These are phyloP conservation scores for Aspergillus sp. DNA, from an alignment of 2,329 filamentous ascomycete species.

Conservation along the genomic window DNA sequence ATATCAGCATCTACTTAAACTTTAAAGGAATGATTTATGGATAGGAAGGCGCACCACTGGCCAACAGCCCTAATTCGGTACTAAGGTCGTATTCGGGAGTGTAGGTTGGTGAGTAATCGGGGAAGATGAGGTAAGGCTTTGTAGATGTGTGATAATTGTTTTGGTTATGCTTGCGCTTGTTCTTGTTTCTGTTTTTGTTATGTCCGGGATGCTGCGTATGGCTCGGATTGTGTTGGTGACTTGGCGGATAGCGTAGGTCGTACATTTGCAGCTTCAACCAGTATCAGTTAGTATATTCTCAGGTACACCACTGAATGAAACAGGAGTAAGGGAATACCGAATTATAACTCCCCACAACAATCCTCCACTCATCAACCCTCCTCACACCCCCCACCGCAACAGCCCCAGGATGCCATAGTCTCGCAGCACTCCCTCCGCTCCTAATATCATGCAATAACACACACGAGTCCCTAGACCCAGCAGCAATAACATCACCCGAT, in stretches of 20 bases:
- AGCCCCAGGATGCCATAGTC: conserved; percentile 29
- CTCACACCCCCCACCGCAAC: conserved; percentile 24
- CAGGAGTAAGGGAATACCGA: conserved; percentile 12
- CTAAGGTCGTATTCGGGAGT: conserved; percentile 32
- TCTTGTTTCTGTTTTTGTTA: not conserved
- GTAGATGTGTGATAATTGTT: conserved; percentile 19
- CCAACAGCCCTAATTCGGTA: conserved; percentile 31
- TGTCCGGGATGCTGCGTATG: not conserved
- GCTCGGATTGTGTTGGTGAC: conserved; percentile 20
- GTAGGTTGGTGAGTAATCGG: conserved; percentile 20
- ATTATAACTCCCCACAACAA: conserved; percentile 28
- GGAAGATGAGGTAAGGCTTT: conserved; percentile 31
- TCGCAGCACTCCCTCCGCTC: conserved; percentile 22
- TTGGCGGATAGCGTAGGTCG: conserved; percentile 32
- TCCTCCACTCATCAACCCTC: conserved; percentile 28
- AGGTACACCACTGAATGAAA: too few species aligned
- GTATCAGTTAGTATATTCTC: too few species aligned
- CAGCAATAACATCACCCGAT: conserved; percentile 27
- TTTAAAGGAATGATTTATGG: too few species aligned
- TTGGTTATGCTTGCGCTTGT: not conserved
- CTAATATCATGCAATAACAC: conserved; percentile 32
- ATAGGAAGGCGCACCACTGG: conserved; percentile 16
- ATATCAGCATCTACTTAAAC: too few species aligned
- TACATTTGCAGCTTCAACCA: conserved; percentile 33
- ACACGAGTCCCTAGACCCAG: conserved; percentile 27